Evolutionary conservation across 2,329 filamentous ascomycete species (phyloP), one percentile per base, ranked within the genome.

Genomic region (Ophiosphaerella herpotricha): DNA sequence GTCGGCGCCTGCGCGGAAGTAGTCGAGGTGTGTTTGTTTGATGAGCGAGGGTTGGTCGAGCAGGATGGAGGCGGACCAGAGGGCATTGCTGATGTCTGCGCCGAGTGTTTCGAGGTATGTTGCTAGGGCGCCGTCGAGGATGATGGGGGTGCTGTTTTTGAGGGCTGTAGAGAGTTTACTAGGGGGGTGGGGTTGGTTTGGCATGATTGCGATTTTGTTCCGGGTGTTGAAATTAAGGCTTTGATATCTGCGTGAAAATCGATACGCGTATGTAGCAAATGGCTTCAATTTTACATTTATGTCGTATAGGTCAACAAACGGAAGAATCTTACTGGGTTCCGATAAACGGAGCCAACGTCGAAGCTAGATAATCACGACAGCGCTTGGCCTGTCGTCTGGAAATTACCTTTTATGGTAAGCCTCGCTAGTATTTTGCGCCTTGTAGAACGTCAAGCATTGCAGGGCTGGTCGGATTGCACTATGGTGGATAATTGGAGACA

Each of bases 111-210:
- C 77, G 13, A 80, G 69, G 48, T 78, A 75, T 4, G 78, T 80
- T 23, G 78, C 78, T 5, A 80, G 67, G 5, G 74, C 78, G 29
- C 78, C 78, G 49, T 80, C 78, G 35, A 80, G 60, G 40, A 78
- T 59, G 32, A 78, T 52, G 12, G 67, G 67, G 8, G 57, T 58
- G 11, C 53, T 51, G 23, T 6, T 14, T 6, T 34, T 13, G 41
- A 71, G 64, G 26, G 61, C 48, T 14, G 50, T 26, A 7, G 57
- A 58, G 21, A 67, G 33, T n/a, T 45, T 47, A 18, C 29, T 37
- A 9, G 36, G 29, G 24, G 39, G 34, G 23, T 37, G 13, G n/a
- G 40, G 39, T 11, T 29, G 26, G 26, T 11, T 29, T 29, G 6
- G 45, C 42, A 38, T 51, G 36, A 32, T 8, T 26, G 18, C 4